phyloP scores from a whole-genome alignment of 2,329 filamentous ascomycete genomes.

The Hypoxylon sp. region DNA sequence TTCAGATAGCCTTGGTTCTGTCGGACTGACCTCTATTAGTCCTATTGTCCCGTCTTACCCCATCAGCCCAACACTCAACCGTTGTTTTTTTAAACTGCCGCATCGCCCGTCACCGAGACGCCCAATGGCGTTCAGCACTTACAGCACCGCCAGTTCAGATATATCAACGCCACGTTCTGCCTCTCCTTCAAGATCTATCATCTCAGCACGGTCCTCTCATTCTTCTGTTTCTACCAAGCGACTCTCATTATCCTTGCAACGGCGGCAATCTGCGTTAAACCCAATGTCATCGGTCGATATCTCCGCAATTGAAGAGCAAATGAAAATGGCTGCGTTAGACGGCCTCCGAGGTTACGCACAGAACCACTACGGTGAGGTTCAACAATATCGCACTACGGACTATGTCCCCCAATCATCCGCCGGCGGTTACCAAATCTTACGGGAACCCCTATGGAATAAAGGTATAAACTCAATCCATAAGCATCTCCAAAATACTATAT shows the following conservation, averaged over 20 bases:
- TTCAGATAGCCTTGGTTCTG: conserved; percentile 25
- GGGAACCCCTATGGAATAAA: conserved; percentile 72
- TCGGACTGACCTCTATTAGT: conserved; percentile 34
- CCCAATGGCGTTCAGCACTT: conserved; percentile 57
- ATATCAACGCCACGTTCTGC: conserved; percentile 63
- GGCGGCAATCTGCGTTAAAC: conserved; percentile 61
- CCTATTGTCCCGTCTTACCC: conserved; percentile 33
- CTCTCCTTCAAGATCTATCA: conserved; percentile 59
- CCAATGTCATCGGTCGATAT: conserved; percentile 67
- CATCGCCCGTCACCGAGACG: conserved; percentile 38
- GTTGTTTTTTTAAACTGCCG: conserved; percentile 37
- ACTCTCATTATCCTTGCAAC: conserved; percentile 58
- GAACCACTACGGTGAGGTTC: conserved; percentile 63
- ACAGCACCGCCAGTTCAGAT: conserved; percentile 59
- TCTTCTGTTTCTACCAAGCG: conserved; percentile 62
- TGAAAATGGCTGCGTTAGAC: conserved; percentile 68
- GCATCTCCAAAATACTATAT: background rate
- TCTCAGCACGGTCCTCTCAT: conserved; percentile 58
- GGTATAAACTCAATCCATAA: too few relatives aligned
- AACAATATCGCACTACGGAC: conserved; percentile 62
- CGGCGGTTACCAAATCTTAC: conserved; percentile 67
- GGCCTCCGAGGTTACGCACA: conserved; percentile 68
- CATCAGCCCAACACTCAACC: conserved; percentile 34
- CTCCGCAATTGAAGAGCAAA: conserved; percentile 63
- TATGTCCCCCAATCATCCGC: conserved; percentile 62